These are phyloP conservation scores for Trichoderma simmonsii DNA, from an alignment of 2,329 filamentous ascomycete species.

Conservation along the genomic window DNA sequence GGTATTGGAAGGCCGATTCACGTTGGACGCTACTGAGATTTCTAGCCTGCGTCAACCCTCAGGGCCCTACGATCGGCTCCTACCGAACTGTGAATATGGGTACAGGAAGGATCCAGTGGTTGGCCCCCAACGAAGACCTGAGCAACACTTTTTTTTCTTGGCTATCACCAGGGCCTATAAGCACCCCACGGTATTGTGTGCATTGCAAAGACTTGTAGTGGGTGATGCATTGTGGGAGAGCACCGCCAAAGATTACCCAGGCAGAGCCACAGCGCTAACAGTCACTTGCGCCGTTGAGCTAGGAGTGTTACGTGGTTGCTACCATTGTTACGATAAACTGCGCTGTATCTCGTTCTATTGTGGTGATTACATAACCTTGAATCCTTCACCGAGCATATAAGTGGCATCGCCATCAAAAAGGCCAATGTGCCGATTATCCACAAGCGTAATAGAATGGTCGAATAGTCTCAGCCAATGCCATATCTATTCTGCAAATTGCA, in stretches of 20 bases:
- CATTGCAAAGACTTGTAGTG: not conserved
- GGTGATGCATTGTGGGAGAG: not conserved
- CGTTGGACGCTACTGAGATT: not conserved
- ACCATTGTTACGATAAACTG: not conserved
- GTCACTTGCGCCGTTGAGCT: not conserved
- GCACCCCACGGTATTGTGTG: not conserved
- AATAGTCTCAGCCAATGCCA: not conserved
- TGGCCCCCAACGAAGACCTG: not conserved
- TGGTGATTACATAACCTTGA: too few species aligned
- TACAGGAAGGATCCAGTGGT: not conserved
- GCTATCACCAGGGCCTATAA: not conserved
- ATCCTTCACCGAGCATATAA: not conserved
- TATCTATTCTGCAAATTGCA: not conserved
- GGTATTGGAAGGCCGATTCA: not conserved
- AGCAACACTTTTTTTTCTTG: not conserved
- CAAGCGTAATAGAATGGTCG: not conserved
- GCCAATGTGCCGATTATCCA: not conserved
- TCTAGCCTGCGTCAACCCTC: not conserved
- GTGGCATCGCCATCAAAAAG: not conserved
- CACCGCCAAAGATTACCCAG: too few species aligned
- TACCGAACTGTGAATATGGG: not conserved
- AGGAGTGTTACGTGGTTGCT: too few species aligned
- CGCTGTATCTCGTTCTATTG: not conserved
- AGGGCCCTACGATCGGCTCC: slow-evolving; percentile 1
- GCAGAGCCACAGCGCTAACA: not conserved